Evolutionary conservation across 2,329 filamentous ascomycete species (phyloP).

Genomic region (Alternaria arborescens): DNA sequence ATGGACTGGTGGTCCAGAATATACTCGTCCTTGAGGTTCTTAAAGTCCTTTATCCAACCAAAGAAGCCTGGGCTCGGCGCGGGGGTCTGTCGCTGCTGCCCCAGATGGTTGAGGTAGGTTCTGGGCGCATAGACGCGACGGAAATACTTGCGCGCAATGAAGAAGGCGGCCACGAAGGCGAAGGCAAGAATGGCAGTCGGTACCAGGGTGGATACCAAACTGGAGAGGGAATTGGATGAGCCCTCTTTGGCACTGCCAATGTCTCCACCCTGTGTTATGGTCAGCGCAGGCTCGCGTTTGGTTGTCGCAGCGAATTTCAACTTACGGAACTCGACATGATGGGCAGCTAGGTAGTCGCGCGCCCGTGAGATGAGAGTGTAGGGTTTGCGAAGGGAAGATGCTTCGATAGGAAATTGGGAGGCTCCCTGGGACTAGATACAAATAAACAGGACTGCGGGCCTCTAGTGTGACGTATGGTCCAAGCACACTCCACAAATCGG

Average conservation of each 20-base stretch:
- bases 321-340: constrained; percentile 37
- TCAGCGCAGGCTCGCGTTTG: constrained; percentile 8
- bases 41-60: constrained; percentile 63
- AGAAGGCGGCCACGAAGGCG: constrained; percentile 49
- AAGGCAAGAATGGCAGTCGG: constrained; percentile 40
- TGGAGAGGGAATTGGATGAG: constrained; percentile 59
- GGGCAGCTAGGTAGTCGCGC: constrained; percentile 19
- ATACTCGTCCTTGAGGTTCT: constrained; percentile 54
- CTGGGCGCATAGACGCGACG: constrained; percentile 56
- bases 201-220: constrained; percentile 46
- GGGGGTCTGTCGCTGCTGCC: constrained; percentile 57
- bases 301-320: background rate
- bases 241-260: constrained; percentile 30
- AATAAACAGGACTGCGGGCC: constrained; percentile 28
- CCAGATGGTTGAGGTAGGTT: constrained; percentile 57
- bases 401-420: constrained; percentile 8
- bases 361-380: constrained; percentile 13
- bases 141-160: constrained; percentile 55
- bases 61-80: constrained; percentile 56
- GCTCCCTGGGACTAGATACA: constrained; percentile 21
- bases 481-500: constrained; percentile 28
- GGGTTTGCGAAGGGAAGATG: constrained; percentile 15
- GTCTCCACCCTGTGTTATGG: constrained; percentile 29
- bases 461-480: constrained; percentile 27
- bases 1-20: constrained; percentile 60